Evolutionary conservation across 2,329 filamentous ascomycete species (phyloP), one percentile per base, ranked within the genome.

Genomic region (Colletotrichum gloeosporioides): DNA sequence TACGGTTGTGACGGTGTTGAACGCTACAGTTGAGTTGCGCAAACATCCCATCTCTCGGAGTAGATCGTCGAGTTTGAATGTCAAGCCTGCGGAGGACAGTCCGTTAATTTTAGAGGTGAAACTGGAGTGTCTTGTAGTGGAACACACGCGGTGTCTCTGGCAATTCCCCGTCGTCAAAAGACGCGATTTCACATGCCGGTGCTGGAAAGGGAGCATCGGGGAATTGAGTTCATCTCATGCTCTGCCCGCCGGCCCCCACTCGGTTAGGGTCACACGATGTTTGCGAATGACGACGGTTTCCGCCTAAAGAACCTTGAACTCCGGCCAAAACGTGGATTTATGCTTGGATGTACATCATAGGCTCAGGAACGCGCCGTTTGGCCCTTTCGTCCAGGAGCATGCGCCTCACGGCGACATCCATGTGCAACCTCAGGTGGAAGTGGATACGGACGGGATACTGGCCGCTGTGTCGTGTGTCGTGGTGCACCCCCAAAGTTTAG

Each of bases 161-260:
- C n/a, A 22, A 12, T 53, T 22, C n/a, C 44, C 44, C n/a, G 44
- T 22, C 44, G 13, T 13, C n/a, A 53, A 22, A 53, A 53, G 44
- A 53, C n/a, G 44, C n/a, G 44, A 53, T 53, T 53, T 53, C 44
- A 53, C 27, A 27, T 59, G 59, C 29, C 39, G 18, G 44, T 4
- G 44, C 44, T 53, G n/a, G 6, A 53, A 22, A 22, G 44, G 44
- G 44, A 53, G 44, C 44, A 13, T 53, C 6, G 16, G 22, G 32
- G 59, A 71, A 71, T 75, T 75, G 72, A 75, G 39, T 73, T 75
- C 72, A 29, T 75, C 72, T 63, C 61, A 71, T 65, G 10, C 29
- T 27, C 22, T 18, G 15, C 25, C 27, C 34, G 16, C 32, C 34
- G 25, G 16, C 29, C 31, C 29, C 44, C 22, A 55, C 22, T 18